Conservation (phyloP, 192 early-diverging fungal species). For the Hyaloraphidium curvatum region DNA sequence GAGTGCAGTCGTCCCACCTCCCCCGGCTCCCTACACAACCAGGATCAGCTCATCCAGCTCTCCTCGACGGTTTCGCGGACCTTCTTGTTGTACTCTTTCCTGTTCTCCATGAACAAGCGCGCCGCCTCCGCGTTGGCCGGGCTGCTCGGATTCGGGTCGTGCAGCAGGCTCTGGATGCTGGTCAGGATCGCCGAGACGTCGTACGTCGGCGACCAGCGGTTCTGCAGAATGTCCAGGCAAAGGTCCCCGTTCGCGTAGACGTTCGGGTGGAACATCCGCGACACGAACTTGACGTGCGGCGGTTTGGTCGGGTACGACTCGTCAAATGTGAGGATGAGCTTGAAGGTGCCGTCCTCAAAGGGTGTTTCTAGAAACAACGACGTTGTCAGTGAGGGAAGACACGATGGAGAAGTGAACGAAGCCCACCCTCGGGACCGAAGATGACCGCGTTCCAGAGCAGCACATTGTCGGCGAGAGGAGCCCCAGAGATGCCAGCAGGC, state of each 20-base stretch:
- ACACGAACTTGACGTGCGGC: constrained; percentile 81
- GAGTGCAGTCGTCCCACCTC: too few relatives aligned
- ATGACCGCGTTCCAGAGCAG: constrained; percentile 99
- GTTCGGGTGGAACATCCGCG: constrained; percentile 96
- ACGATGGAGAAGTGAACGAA: not conserved
- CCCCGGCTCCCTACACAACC: too few relatives aligned
- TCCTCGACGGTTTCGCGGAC: constrained; percentile 49
- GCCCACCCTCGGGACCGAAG: constrained; percentile 57
- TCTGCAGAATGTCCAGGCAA: constrained; percentile 95
- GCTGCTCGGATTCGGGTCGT: constrained; percentile 92
- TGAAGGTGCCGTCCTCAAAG: constrained; percentile 96
- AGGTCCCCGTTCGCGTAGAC: constrained; percentile 94
- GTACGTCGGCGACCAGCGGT: constrained; percentile 93
- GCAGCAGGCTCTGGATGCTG: constrained; percentile 82
- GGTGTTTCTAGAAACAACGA: constrained; percentile 48
- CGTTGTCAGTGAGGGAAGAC: not conserved
- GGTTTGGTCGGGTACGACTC: constrained; percentile 97
- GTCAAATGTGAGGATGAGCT: constrained; percentile 81
- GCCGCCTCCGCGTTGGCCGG: constrained; percentile 96
- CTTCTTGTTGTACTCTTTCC: constrained; percentile 79
- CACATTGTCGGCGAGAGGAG: constrained; percentile 91
- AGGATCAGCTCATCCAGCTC: constrained; percentile 4
- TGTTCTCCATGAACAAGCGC: constrained; percentile 73
- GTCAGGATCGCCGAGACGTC: constrained; percentile 87
- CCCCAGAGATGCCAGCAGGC: constrained; percentile 64